Evolutionary conservation across 768 basidiomycete genomes (phyloP).

Genomic region (Leucocoprinus sp.): DNA sequence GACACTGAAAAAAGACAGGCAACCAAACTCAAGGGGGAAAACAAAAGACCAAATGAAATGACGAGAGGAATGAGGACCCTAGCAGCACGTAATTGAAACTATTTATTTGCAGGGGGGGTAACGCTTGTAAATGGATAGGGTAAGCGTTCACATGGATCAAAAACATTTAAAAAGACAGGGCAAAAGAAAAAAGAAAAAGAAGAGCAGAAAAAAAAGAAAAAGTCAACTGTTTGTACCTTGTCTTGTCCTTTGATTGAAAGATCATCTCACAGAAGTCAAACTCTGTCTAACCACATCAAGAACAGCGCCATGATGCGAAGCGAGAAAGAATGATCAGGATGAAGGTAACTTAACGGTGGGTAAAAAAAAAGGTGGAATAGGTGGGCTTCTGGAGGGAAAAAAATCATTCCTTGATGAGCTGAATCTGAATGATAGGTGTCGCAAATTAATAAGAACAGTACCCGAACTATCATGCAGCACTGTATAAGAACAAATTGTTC

Average conservation of each 20-base stretch:
- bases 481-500: conserved; percentile 90
- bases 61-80: too few relatives aligned
- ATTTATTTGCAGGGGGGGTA: too few relatives aligned
- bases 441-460: conserved; percentile 9
- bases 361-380: neutral
- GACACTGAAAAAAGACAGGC: too few relatives aligned
- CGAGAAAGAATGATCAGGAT: neutral
- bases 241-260: conserved; percentile 10
- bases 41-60: too few relatives aligned
- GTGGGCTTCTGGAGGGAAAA: neutral
- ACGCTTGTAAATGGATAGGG: too few relatives aligned
- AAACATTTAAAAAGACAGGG: too few relatives aligned
- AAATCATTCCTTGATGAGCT: neutral
- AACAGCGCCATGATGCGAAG: neutral
- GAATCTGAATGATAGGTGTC: neutral
- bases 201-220: neutral
- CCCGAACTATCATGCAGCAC: conserved; percentile 44
- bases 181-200: neutral
- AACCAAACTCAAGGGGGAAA: too few relatives aligned
- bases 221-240: neutral
- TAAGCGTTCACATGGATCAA: too few relatives aligned
- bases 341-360: neutral
- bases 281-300: conserved; percentile 9
- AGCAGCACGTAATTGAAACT: too few relatives aligned
- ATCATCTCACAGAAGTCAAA: conserved; percentile 1